Conservation (phyloP, 805 yeast genomes). For the Hanseniaspora osmophila region DNA sequence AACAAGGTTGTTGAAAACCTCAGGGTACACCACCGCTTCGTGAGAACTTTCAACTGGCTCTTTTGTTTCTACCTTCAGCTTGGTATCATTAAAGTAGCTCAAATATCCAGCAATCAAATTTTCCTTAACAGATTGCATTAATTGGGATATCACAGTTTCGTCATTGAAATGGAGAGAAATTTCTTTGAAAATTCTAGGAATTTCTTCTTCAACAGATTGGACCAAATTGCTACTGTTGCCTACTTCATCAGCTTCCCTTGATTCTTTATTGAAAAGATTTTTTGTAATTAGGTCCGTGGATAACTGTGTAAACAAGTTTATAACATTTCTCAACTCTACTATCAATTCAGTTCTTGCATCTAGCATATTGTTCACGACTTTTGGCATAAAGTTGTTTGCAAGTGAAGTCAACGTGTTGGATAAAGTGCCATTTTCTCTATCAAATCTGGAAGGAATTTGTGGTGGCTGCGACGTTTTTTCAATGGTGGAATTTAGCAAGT, state of each 20-base stretch:
- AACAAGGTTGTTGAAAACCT: slow-evolving; percentile 39
- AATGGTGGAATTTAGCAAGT: background rate
- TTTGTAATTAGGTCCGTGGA: slow-evolving; percentile 35
- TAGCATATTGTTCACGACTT: slow-evolving; percentile 64
- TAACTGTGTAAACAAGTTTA: slow-evolving; percentile 52
- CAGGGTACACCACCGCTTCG: slow-evolving; percentile 48
- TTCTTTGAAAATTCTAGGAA: slow-evolving; percentile 43
- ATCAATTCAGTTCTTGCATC: slow-evolving; percentile 68
- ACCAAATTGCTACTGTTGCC: slow-evolving; percentile 28
- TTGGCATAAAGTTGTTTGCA: slow-evolving; percentile 61
- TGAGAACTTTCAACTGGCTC: slow-evolving; percentile 11
- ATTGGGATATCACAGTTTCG: slow-evolving; percentile 31
- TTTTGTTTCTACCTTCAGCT: slow-evolving; percentile 16
- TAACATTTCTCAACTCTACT: slow-evolving; percentile 53
- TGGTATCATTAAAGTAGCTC: slow-evolving; percentile 28
- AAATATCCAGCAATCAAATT: slow-evolving; percentile 45
- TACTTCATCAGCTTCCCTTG: slow-evolving; percentile 19
- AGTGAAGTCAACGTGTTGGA: slow-evolving; percentile 28
- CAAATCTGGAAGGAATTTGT: slow-evolving; percentile 1
- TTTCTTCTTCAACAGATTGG: slow-evolving; percentile 33
- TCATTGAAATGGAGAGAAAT: slow-evolving; percentile 46
- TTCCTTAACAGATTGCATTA: slow-evolving; percentile 56
- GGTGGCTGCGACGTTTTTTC: background rate
- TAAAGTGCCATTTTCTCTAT: slow-evolving; percentile 5
- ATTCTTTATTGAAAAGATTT: slow-evolving; percentile 25